These are phyloP conservation scores for sorghum (Sorghum bicolor) DNA, from an alignment of 176 grass and related monocot genomes.

Conservation along the genomic window Sorghum_bicolor_NCBIv3 NC_012875.2:51959501-51960000, in stretches of 20 bases:
- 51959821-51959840: conserved; percentile 20
- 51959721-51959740: neutral
- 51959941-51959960: conserved; percentile 31
- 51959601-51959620: neutral
- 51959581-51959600: too few species aligned
- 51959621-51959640: neutral
- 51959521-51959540: neutral
- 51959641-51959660: neutral
- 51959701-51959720: neutral
- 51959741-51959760: neutral
- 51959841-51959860: conserved; percentile 22
- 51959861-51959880: conserved; percentile 15
- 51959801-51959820: conserved; percentile 16
- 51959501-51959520: neutral
- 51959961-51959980: conserved; percentile 33
- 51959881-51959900: conserved; percentile 42
- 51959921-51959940: conserved; percentile 15
- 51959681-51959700: neutral
- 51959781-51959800: conserved; percentile 45
- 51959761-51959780: conserved; percentile 5
- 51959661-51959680: neutral
- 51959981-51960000: conserved; percentile 44
- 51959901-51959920: conserved; percentile 19
- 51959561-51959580: too few species aligned
- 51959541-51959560: too few species aligned